Evolutionary conservation across 179 eudicot species (phyloP), one percentile per base, ranked within the genome.

Genomic region (Sideroxylon spinosum): DNA sequence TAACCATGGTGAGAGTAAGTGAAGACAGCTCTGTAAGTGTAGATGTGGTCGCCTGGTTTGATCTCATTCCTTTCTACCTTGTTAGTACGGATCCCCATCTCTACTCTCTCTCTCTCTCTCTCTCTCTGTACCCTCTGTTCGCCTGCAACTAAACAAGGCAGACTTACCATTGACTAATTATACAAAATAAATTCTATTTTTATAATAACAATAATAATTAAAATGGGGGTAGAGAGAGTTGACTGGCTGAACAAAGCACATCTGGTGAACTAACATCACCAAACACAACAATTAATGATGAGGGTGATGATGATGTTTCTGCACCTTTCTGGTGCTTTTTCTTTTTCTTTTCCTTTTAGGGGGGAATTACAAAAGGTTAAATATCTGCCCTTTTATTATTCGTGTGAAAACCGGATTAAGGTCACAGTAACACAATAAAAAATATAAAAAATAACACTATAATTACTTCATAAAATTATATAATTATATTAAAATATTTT

Each of bases 21-120:
- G 59, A 92, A 94, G 66, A 91, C 89, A 80, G 96, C 98, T 81
- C 98, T 90, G 88, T 92, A 94, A 82, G 98, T 88, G 83, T 94
- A 94, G 78, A 94, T 91, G 79, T 92, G 98, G 82, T 94, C 93
- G 57, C 98, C 98, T 20, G 89, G 78, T 84, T 90, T 89, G 84
- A 92, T 89, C 76, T 92, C 92, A 55, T 78, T 83, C 63, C 90
- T 90, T 78, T 91, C 97, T 46, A 89, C 96, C 76, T 86, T 90
- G 85, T 94, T 94, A 71, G 87, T 84, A 22, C 92, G 72, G 7
- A 89, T 61, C 22, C 91, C 93, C 91, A 7, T 20, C 25, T 3
- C 44, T 37, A n/a, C 44, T 37, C 44, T 3, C 44, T 37, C 44
- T 37, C 44, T 37, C 44, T 12, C 11, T 26, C 32, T 63, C 37